Evolutionary conservation across 495 filamentous ascomycete species (phyloP).

Genomic region (Entonaema liquescens): DNA sequence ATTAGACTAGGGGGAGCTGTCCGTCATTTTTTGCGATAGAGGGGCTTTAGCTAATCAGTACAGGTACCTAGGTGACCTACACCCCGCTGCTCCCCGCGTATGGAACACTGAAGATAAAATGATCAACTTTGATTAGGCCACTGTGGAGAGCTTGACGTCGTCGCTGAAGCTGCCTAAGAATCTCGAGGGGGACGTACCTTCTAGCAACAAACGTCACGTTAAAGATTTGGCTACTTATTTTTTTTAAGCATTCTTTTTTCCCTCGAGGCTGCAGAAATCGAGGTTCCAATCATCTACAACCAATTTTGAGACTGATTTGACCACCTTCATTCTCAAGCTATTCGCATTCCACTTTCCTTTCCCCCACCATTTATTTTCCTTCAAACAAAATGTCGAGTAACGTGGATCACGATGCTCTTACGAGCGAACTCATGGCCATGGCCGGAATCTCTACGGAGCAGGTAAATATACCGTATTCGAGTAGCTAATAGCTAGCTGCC

Average conservation of each 20-base stretch:
- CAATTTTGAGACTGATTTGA: background rate
- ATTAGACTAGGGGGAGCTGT: conserved; percentile 12
- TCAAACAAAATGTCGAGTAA: conserved; percentile 53
- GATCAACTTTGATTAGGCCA: conserved; percentile 8
- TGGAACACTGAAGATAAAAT: background rate
- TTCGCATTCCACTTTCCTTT: conserved; percentile 15
- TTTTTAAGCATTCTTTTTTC: background rate
- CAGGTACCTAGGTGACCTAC: no score
- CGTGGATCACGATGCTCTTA: conserved; percentile 70
- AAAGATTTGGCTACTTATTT: background rate
- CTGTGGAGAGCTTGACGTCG: conserved; percentile 45
- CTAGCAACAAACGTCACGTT: conserved; percentile 17
- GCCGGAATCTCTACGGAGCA: conserved; percentile 70
- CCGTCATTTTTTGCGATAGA: conserved; percentile 22
- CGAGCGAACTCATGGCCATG: conserved; percentile 76
- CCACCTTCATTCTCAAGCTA: conserved; percentile 13
- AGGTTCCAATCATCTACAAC: background rate
- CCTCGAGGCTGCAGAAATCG: background rate
- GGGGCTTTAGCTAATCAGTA: conserved; percentile 4
- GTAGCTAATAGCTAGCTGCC: background rate
- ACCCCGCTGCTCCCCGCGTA: conserved; percentile 18
- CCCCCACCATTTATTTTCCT: background rate
- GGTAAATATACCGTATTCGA: conserved; percentile 57
- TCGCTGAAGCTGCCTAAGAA: conserved; percentile 42
- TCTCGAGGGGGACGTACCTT: background rate